Conservation (phyloP, 1,284 basidiomycete genomes). For the Ganoderma multipileum region DNA sequence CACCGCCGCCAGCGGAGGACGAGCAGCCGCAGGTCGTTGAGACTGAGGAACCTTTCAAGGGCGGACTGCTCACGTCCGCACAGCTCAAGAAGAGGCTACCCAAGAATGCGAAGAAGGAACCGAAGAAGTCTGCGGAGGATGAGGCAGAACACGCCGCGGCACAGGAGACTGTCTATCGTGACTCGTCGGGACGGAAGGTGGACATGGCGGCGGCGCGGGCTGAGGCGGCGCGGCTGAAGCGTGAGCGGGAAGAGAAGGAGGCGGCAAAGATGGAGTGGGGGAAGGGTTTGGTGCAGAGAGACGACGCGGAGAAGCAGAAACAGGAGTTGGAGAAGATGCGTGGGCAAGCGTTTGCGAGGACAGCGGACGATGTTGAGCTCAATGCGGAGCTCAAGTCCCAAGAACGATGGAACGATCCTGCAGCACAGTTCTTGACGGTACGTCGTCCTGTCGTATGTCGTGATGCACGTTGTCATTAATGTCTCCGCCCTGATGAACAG, state of each 20-base stretch:
- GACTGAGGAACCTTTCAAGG: conserved; percentile 56
- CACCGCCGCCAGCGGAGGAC: conserved; percentile 63
- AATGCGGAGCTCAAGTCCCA: conserved; percentile 84
- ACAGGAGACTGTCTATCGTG: conserved; percentile 95
- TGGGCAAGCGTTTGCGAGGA: conserved; percentile 74
- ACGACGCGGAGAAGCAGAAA: conserved; percentile 72
- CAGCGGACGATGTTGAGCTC: conserved; percentile 84
- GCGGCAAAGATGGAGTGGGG: conserved; percentile 96
- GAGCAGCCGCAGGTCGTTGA: conserved; percentile 72
- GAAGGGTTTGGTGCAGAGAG: conserved; percentile 90
- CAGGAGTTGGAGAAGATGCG: conserved; percentile 74
- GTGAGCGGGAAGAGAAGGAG: conserved; percentile 84
- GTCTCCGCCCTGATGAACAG: conserved; percentile 42
- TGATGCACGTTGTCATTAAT: neutral
- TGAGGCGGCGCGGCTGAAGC: conserved; percentile 80
- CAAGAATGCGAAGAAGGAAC: conserved; percentile 21
- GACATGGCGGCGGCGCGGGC: conserved; percentile 86
- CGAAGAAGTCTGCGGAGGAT: conserved; percentile 48
- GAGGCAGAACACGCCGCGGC: conserved; percentile 65
- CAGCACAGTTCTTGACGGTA: conserved; percentile 90
- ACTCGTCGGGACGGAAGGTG: conserved; percentile 87
- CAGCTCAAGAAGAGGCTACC: conserved; percentile 66
- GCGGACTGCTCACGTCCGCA: conserved; percentile 80
- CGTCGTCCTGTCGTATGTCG: conserved; percentile 39
- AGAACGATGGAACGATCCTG: conserved; percentile 95